phyloP scores from a whole-genome alignment of 371 early-diverging fungal species.

The Apophysomyces sp. region DNA sequence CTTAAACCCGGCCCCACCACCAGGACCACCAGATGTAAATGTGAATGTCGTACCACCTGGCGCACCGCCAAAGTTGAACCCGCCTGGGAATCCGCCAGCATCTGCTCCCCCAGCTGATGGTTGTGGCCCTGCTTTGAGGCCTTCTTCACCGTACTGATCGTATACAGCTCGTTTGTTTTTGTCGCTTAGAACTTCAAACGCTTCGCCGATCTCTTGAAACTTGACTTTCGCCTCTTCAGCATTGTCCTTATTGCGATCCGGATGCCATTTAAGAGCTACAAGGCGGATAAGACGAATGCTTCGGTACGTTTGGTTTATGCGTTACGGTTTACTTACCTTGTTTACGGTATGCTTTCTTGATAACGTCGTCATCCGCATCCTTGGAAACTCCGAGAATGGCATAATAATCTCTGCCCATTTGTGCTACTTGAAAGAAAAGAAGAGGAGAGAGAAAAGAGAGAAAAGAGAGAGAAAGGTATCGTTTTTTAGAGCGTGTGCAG shows the following conservation, averaged over 20 bases:
- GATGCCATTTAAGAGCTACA: constrained; percentile 51
- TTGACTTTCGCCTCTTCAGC: constrained; percentile 25
- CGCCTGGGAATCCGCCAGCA: constrained; percentile 50
- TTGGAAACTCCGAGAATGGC: constrained; percentile 84
- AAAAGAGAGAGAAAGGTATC: constrained; percentile 5
- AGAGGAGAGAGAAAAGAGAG: constrained; percentile 1
- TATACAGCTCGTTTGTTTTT: constrained; percentile 83
- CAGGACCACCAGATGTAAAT: constrained; percentile 53
- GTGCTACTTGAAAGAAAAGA: not conserved
- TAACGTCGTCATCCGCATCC: constrained; percentile 79
- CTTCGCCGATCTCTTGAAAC: constrained; percentile 69
- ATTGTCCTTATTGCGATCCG: constrained; percentile 51
- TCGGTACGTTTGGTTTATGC: not conserved
- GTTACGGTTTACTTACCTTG: constrained; percentile 35
- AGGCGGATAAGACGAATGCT: not conserved
- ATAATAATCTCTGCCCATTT: constrained; percentile 93
- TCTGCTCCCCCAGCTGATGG: constrained; percentile 27
- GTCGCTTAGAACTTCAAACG: constrained; percentile 97
- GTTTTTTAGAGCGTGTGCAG: not conserved
- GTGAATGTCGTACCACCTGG: constrained; percentile 55
- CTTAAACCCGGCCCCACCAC: constrained; percentile 64
- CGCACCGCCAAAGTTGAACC: constrained; percentile 42
- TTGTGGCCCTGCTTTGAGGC: constrained; percentile 69
- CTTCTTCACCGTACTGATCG: constrained; percentile 92
- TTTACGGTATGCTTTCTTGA: constrained; percentile 94